Conservation (phyloP, 306 rosid genomes). For the Morella rubra region DNA sequence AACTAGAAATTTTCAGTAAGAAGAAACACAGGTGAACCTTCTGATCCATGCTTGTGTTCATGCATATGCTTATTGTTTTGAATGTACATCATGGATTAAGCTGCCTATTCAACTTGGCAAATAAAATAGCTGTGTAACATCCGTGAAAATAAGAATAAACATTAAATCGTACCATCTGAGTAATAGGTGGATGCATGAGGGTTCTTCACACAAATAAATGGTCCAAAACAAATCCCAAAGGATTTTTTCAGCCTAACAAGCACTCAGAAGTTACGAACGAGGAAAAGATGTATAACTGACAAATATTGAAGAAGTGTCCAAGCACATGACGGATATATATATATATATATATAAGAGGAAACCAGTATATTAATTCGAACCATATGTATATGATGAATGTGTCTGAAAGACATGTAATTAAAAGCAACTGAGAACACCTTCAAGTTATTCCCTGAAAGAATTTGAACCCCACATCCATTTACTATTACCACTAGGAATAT, state of each 20-base stretch:
- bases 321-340: no score
- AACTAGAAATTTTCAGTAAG: neutral
- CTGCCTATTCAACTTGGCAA: neutral
- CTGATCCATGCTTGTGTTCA: neutral
- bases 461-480: neutral
- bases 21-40: neutral
- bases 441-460: neutral
- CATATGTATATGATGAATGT: neutral
- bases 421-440: neutral
- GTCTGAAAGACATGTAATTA: neutral
- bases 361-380: neutral
- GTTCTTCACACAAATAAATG: neutral
- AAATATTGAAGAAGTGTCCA: neutral
- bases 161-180: no score
- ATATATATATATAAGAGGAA: neutral
- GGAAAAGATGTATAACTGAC: neutral
- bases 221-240: neutral
- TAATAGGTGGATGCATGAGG: no score
- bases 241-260: neutral
- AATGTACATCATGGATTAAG: neutral
- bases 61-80: neutral
- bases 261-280: neutral
- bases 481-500: neutral
- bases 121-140: neutral
- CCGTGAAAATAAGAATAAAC: no score